phyloP scores from a whole-genome alignment of 202 grass and related monocot genomes.

The Musa balbisiana region DNA sequence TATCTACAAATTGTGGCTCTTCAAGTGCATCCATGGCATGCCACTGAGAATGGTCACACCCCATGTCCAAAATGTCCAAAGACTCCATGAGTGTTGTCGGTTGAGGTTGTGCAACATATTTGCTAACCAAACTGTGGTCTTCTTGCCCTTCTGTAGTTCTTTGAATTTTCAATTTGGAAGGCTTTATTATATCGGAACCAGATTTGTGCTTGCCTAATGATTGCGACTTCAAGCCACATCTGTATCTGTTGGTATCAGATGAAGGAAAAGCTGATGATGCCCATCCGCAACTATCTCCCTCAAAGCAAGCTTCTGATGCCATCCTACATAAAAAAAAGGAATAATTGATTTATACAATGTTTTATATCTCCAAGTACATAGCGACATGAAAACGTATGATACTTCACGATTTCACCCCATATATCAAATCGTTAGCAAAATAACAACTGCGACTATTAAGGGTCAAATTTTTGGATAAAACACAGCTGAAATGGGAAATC shows the following conservation, averaged over 20 bases:
- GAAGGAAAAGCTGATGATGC: conserved; percentile 68
- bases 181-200: conserved; percentile 48
- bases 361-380: too few relatives aligned
- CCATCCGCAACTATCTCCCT: conserved; percentile 80
- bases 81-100: conserved; percentile 29
- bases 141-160: conserved; percentile 51
- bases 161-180: conserved; percentile 62
- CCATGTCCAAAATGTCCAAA: conserved; percentile 39
- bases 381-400: too few relatives aligned
- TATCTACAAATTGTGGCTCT: conserved; percentile 27
- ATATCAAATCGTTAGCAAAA: too few relatives aligned
- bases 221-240: conserved; percentile 44
- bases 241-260: conserved; percentile 35
- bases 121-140: conserved; percentile 13
- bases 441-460: too few relatives aligned
- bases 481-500: too few relatives aligned
- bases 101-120: conserved; percentile 33
- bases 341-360: too few relatives aligned
- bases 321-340: conserved; percentile 37
- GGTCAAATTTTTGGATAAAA: too few relatives aligned
- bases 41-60: conserved; percentile 35
- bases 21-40: conserved; percentile 23
- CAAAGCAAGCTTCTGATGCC: conserved; percentile 71
- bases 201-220: conserved; percentile 63
- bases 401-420: too few relatives aligned